phyloP scores from a whole-genome alignment of 2,329 filamentous ascomycete species.

The Aspergillus jensenii region DNA sequence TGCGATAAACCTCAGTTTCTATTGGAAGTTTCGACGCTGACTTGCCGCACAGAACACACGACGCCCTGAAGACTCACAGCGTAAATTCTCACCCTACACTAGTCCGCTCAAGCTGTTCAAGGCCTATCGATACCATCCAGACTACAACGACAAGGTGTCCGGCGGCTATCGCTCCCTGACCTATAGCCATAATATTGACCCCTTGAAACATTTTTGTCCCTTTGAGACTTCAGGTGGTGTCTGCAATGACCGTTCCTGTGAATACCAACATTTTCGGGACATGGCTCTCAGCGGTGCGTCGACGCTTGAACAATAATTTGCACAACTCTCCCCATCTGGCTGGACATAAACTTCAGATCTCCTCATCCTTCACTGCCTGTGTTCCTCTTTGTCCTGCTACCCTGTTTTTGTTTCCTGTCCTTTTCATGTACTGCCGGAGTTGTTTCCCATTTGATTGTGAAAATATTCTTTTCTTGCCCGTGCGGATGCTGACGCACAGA shows the following conservation, averaged over 20 bases:
- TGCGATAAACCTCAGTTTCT: slow-evolving; percentile 27
- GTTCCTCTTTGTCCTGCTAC: slow-evolving; percentile 2
- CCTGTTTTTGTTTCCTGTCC: slow-evolving; percentile 5
- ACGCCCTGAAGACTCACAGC: slow-evolving; percentile 17
- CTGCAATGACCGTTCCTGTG: slow-evolving; percentile 74
- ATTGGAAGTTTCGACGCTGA: slow-evolving; percentile 27
- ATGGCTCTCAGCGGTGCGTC: slow-evolving; percentile 75
- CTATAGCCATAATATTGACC: slow-evolving; percentile 88
- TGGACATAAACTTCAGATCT: slow-evolving; percentile 1
- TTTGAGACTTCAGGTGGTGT: slow-evolving; percentile 68
- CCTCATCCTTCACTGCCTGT: slow-evolving; percentile 4
- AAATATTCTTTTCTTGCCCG: slow-evolving; percentile 21
- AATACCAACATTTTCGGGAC: slow-evolving; percentile 75
- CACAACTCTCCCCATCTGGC: slow-evolving; percentile 20
- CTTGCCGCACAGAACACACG: slow-evolving; percentile 25
- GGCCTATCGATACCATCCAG: slow-evolving; percentile 85
- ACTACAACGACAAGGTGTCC: slow-evolving; percentile 66
- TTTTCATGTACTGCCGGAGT: slow-evolving; percentile 1
- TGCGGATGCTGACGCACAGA: slow-evolving; percentile 42
- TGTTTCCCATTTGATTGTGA: slow-evolving; percentile 15
- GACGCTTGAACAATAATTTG: slow-evolving; percentile 30
- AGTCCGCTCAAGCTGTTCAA: slow-evolving; percentile 81
- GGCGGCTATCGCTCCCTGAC: slow-evolving; percentile 86
- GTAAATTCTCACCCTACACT: slow-evolving; percentile 66
- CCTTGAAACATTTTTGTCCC: slow-evolving; percentile 70